Conservation (phyloP, 176 grass and related monocot species). For the Microstegium vimineum region DNA sequence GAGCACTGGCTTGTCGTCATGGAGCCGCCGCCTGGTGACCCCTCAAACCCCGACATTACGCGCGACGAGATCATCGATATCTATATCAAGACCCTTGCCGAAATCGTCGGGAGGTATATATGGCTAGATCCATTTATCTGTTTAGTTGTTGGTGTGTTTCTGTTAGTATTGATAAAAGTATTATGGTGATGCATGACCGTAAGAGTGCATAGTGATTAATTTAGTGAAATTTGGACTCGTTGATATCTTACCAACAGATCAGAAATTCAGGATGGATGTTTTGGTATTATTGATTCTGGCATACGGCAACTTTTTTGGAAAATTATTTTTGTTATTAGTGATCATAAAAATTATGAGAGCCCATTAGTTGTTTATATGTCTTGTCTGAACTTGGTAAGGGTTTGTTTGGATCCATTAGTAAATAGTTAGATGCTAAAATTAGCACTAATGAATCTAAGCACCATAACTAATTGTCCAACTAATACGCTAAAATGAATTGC, state of each 20-base stretch:
- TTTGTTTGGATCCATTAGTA: not conserved
- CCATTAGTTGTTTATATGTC: not conserved
- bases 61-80: constrained; percentile 83
- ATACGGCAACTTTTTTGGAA: not conserved
- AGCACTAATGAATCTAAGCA: too few species aligned
- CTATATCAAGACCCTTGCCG: constrained; percentile 80
- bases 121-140: not conserved
- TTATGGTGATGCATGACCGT: not conserved
- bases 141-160: not conserved
- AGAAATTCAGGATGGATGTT: not conserved
- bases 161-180: not conserved
- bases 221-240: not conserved
- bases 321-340: not conserved
- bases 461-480: too few species aligned
- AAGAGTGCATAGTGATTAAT: not conserved
- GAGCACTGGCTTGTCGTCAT: constrained; percentile 90
- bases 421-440: too few species aligned
- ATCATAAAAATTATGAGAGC: not conserved
- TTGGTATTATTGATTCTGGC: not conserved
- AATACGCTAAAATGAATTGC: too few species aligned
- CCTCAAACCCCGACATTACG: constrained; percentile 36
- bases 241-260: not conserved
- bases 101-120: constrained; percentile 67
- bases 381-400: not conserved
- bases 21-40: constrained; percentile 53